Evolutionary conservation across 1,284 basidiomycete genomes (phyloP).

Genomic region (Apiotrichum akiyoshidainum): DNA sequence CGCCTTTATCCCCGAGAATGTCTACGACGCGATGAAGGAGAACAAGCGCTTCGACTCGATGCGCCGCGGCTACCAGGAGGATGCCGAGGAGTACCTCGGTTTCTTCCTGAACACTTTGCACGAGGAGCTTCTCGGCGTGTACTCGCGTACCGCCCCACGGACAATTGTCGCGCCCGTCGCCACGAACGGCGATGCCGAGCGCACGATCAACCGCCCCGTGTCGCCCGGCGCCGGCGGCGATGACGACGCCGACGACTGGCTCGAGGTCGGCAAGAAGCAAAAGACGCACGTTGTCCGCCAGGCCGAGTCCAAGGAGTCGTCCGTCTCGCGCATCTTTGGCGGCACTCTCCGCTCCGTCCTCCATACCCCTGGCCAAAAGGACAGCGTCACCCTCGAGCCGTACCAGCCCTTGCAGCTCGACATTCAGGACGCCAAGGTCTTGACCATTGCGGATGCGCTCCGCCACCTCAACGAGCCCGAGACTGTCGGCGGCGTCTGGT

Average conservation of each 20-base stretch:
- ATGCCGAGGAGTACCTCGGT: constrained; percentile 97
- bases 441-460: constrained; percentile 79
- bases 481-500: constrained; percentile 68
- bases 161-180: constrained; percentile 22
- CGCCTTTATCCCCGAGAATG: constrained; percentile 79
- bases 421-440: constrained; percentile 76
- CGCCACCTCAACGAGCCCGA: constrained; percentile 76
- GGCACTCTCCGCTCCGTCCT: constrained; percentile 89
- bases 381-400: constrained; percentile 86
- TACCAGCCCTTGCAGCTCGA: constrained; percentile 87
- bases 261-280: constrained; percentile 90
- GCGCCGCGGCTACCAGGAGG: constrained; percentile 93
- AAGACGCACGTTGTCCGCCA: constrained; percentile 76
- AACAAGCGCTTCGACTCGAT: constrained; percentile 93
- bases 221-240: constrained; percentile 43
- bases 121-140: constrained; percentile 76
- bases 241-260: constrained; percentile 59
- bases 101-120: constrained; percentile 94
- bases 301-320: constrained; percentile 75
- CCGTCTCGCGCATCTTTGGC: constrained; percentile 88
- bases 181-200: constrained; percentile 32
- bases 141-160: constrained; percentile 47
- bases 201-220: constrained; percentile 45
- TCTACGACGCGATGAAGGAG: constrained; percentile 95
- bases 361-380: constrained; percentile 73